Conservation (phyloP, 2,329 filamentous ascomycete genomes). For the Rutstroemia sp. region DNA sequence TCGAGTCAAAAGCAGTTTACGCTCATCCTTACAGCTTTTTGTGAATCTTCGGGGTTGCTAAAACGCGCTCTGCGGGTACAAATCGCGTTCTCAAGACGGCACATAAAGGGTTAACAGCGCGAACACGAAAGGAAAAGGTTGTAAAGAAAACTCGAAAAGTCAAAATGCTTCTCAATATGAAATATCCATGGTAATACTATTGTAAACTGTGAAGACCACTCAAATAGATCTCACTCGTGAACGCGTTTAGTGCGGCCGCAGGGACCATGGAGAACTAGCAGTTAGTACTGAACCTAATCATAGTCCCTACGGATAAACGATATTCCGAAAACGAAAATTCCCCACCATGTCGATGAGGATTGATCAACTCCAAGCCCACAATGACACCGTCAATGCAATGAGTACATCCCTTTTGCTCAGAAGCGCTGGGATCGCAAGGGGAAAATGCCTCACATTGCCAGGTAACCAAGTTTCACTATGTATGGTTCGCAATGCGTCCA, state of each 20-base stretch:
- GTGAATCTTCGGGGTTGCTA: too few species aligned
- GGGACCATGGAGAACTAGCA: too few species aligned
- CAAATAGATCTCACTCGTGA: too few species aligned
- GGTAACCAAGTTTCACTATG: conserved; percentile 7
- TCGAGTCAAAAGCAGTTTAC: not conserved
- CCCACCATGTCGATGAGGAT: not conserved
- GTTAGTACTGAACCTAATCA: not conserved
- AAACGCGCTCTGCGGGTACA: too few species aligned
- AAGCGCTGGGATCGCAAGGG: conserved; percentile 11
- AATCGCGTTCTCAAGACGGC: too few species aligned
- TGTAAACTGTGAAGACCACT: too few species aligned
- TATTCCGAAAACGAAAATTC: conserved; percentile 1
- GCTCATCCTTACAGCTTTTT: not conserved
- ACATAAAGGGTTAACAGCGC: too few species aligned
- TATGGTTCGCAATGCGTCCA: conserved; percentile 41
- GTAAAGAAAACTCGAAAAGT: too few species aligned
- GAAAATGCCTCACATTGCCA: not conserved
- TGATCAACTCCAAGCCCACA: not conserved
- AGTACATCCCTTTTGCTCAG: conserved; percentile 15
- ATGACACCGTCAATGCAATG: conserved; percentile 17
- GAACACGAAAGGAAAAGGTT: too few species aligned
- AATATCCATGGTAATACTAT: too few species aligned
- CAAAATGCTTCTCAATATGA: too few species aligned
- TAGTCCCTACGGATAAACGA: not conserved
- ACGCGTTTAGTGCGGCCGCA: too few species aligned